Conservation (phyloP, 2,329 filamentous ascomycete genomes). For the Biscogniauxia mediterranea region DNA sequence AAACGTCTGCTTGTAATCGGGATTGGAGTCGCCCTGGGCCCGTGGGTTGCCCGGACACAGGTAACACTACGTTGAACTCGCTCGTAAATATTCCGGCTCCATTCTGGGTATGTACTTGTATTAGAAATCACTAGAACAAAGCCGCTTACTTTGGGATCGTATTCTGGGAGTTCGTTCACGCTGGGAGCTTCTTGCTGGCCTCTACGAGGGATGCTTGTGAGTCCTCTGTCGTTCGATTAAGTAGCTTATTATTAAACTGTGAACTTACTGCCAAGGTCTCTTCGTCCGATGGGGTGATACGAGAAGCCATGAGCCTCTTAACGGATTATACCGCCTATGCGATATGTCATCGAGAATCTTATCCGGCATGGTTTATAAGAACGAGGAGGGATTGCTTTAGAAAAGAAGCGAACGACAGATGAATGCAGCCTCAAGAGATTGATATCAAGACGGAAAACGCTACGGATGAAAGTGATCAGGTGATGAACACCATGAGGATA, state of each 20-base stretch:
- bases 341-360: constrained; percentile 91
- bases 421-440: too few relatives aligned
- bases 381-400: neutral
- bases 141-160: constrained; percentile 67
- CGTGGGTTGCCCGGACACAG: constrained; percentile 89
- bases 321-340: constrained; percentile 88
- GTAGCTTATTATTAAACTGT: neutral
- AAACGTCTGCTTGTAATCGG: constrained; percentile 82
- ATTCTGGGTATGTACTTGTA: neutral
- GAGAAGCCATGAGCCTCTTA: constrained; percentile 86
- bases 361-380: constrained; percentile 59
- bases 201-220: constrained; percentile 42
- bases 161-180: constrained; percentile 69
- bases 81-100: neutral
- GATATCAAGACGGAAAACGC: too few relatives aligned
- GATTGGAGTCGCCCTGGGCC: constrained; percentile 83
- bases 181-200: constrained; percentile 73
- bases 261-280: constrained; percentile 90
- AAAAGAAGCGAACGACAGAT: too few relatives aligned
- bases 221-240: neutral
- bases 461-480: too few relatives aligned
- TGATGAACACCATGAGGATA: neutral
- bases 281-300: constrained; percentile 97
- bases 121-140: neutral
- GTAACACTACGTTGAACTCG: constrained; percentile 65